Evolutionary conservation across 23 red algal genomes (phyloP).

Genomic region (Gracilaria domingensis): DNA sequence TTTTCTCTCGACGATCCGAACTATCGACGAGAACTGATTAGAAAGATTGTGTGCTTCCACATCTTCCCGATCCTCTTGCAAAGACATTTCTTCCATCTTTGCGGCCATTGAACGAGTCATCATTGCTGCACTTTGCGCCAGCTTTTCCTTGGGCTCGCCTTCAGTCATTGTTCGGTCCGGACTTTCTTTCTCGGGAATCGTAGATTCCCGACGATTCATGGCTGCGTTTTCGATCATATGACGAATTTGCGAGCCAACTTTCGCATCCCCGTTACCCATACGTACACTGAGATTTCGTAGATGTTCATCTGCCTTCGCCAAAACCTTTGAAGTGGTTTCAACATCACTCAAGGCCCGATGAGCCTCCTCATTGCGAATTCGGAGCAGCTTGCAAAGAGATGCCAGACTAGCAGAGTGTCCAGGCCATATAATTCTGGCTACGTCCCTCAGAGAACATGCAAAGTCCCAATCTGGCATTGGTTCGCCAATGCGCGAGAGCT

Average conservation of each 20-base stretch:
- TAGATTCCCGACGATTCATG: background rate
- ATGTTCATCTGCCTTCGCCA: slow-evolving; percentile 34
- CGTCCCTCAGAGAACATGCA: slow-evolving; percentile 47
- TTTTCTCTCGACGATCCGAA: background rate
- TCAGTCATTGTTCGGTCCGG: background rate
- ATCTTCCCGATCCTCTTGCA: background rate
- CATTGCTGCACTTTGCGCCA: background rate
- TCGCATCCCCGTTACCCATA: background rate
- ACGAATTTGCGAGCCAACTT: slow-evolving; percentile 3
- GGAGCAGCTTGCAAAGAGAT: slow-evolving; percentile 11
- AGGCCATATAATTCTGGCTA: slow-evolving; percentile 48
- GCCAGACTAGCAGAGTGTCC: slow-evolving; percentile 52
- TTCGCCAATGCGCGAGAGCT: slow-evolving; percentile 39
- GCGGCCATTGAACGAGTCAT: slow-evolving; percentile 1
- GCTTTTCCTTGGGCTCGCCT: background rate
- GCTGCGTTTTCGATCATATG: slow-evolving; percentile 52
- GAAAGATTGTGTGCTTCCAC: background rate
- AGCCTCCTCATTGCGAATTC: slow-evolving; percentile 36
- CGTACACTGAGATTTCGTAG: background rate
- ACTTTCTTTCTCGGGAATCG: background rate
- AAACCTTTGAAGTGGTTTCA: slow-evolving; percentile 26
- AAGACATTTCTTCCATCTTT: background rate
- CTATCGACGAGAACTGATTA: background rate
- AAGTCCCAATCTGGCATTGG: slow-evolving; percentile 51
- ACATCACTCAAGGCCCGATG: slow-evolving; percentile 50